A percentile compares a stretch with the other conserved stretches of the same genome.
Conservation (phyloP, 495 filamentous ascomycete species). For the Letharia lupina region DNA sequence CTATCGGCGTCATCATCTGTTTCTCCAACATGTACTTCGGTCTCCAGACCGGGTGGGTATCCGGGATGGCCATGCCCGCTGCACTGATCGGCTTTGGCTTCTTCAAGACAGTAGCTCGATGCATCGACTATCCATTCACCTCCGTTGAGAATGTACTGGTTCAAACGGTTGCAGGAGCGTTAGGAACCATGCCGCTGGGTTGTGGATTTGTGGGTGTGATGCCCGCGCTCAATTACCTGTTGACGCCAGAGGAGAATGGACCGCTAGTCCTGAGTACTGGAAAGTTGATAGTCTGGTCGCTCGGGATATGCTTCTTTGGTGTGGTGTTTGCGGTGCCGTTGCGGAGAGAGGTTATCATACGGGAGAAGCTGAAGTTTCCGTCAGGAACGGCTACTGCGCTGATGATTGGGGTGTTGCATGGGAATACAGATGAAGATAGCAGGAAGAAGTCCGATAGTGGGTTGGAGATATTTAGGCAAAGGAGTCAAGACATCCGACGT, state of each 20-base stretch:
- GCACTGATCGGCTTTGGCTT: slow-evolving; percentile 93
- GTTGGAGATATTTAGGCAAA: slow-evolving; percentile 26
- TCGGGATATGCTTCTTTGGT: slow-evolving; percentile 90
- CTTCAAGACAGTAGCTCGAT: slow-evolving; percentile 69
- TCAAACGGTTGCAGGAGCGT: slow-evolving; percentile 88
- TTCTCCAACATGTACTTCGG: slow-evolving; percentile 98
- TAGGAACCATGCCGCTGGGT: slow-evolving; percentile 94
- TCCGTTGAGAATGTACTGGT: slow-evolving; percentile 97
- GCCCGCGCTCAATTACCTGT: slow-evolving; percentile 80
- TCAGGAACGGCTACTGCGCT: slow-evolving; percentile 91
- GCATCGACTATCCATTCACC: slow-evolving; percentile 70
- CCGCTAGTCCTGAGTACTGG: slow-evolving; percentile 62
- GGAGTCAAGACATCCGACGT: slow-evolving; percentile 23
- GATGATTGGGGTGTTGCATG: slow-evolving; percentile 83
- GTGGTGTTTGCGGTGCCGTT: slow-evolving; percentile 91
- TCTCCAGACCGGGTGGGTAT: slow-evolving; percentile 90
- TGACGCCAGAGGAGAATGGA: slow-evolving; percentile 61
- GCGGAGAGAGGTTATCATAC: slow-evolving; percentile 79
- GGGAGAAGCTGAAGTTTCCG: slow-evolving; percentile 87
- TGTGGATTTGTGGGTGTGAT: slow-evolving; percentile 94
- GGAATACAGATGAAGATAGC: slow-evolving; percentile 35
- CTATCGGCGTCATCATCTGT: slow-evolving; percentile 80
- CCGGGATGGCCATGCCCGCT: slow-evolving; percentile 83
- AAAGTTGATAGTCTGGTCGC: slow-evolving; percentile 77
- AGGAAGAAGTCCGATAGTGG: slow-evolving; percentile 24